phyloP scores from a whole-genome alignment of 2,329 filamentous ascomycete genomes.

The Pseudocercospora eumusae region DNA sequence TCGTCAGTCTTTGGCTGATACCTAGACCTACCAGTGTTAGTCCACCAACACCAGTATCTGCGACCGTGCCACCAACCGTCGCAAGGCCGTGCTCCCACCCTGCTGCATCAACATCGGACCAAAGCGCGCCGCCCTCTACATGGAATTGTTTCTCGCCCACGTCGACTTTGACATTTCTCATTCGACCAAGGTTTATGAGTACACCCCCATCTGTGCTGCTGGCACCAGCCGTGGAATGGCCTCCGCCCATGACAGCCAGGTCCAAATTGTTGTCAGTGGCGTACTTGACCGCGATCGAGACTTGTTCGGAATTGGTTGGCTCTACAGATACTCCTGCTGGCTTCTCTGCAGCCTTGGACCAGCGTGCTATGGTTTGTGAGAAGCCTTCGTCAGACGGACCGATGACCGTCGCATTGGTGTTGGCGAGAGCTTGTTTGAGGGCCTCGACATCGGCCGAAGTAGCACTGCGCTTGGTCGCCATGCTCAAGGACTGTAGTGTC shows the following conservation, averaged over 20 bases:
- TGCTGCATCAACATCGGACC: slow-evolving; percentile 47
- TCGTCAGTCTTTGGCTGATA: background rate
- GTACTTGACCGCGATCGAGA: slow-evolving; percentile 47
- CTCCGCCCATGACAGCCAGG: slow-evolving; percentile 58
- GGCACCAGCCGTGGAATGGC: slow-evolving; percentile 57
- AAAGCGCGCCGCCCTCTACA: slow-evolving; percentile 30
- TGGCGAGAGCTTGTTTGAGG: slow-evolving; percentile 23
- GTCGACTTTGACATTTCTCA: slow-evolving; percentile 56
- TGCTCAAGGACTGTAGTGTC: background rate
- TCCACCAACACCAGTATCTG: slow-evolving; percentile 63
- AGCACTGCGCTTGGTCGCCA: slow-evolving; percentile 13
- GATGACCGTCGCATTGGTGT: slow-evolving; percentile 23
- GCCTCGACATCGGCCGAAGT: slow-evolving; percentile 23
- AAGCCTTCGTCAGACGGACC: slow-evolving; percentile 26
- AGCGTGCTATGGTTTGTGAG: slow-evolving; percentile 28
- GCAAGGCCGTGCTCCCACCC: slow-evolving; percentile 56
- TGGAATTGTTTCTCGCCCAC: slow-evolving; percentile 37
- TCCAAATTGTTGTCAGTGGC: slow-evolving; percentile 49
- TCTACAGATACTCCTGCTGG: slow-evolving; percentile 48
- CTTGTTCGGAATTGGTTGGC: slow-evolving; percentile 45
- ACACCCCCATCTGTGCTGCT: slow-evolving; percentile 56
- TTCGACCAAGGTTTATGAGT: slow-evolving; percentile 57
- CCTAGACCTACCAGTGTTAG: slow-evolving; percentile 50
- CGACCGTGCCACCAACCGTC: slow-evolving; percentile 63
- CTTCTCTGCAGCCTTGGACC: slow-evolving; percentile 34